A percentile compares a stretch with the other conserved stretches of the same genome.
Conservation (phyloP, 441 rosid genomes). For the Manihot esculenta region DNA sequence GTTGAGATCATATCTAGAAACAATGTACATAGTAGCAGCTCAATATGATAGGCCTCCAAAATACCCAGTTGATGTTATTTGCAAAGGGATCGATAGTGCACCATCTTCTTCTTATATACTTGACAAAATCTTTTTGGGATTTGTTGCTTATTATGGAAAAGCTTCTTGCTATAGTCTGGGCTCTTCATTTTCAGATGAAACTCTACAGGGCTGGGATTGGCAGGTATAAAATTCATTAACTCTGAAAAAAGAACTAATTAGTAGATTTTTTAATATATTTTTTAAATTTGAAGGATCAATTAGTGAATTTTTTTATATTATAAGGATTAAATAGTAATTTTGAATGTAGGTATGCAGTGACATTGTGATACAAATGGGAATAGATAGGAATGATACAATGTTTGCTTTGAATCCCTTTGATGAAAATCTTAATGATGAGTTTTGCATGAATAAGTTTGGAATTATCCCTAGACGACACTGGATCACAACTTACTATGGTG, state of each 20-base stretch:
- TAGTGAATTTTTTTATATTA: too few species aligned
- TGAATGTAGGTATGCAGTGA: slow-evolving; percentile 31
- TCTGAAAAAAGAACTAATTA: too few species aligned
- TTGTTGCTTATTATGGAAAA: slow-evolving; percentile 14
- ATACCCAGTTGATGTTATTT: slow-evolving; percentile 15
- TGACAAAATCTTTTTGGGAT: slow-evolving; percentile 24
- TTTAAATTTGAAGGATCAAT: too few species aligned
- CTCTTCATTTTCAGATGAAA: slow-evolving; percentile 11
- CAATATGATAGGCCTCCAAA: slow-evolving; percentile 32
- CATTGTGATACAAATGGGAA: slow-evolving; percentile 29
- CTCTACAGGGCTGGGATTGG: slow-evolving; percentile 29
- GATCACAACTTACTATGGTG: slow-evolving; percentile 31
- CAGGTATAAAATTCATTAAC: slow-evolving; percentile 14
- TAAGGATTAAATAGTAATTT: too few species aligned
- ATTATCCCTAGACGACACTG: slow-evolving; percentile 32
- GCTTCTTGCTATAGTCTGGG: slow-evolving; percentile 16
- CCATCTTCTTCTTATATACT: slow-evolving; percentile 16
- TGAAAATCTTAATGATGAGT: background rate
- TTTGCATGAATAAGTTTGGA: slow-evolving; percentile 13
- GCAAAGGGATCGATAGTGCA: slow-evolving; percentile 24
- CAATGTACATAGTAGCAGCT: slow-evolving; percentile 12
- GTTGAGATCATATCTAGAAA: slow-evolving; percentile 15
- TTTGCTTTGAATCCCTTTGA: slow-evolving; percentile 17
- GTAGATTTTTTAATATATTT: too few species aligned
- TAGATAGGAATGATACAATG: slow-evolving; percentile 21